phyloP scores from a whole-genome alignment of 179 eudicot genomes.

The Vitellaria paradoxa region DNA sequence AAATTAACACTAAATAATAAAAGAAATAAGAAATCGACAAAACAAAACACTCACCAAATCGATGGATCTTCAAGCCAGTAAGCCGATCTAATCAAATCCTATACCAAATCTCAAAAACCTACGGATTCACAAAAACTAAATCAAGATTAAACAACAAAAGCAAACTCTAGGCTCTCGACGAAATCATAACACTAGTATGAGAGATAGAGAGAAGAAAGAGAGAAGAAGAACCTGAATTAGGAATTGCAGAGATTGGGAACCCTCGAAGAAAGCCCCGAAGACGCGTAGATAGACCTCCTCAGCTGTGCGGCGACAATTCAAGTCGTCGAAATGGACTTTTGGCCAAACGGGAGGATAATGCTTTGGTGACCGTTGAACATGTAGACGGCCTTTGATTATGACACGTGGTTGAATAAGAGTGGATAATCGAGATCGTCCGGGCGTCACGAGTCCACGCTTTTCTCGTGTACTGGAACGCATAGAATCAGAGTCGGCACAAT shows the following conservation, averaged over 20 bases:
- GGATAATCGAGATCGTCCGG: background rate
- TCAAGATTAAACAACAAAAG: background rate
- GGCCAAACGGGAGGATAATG: background rate
- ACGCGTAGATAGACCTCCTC: background rate
- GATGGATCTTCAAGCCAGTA: background rate
- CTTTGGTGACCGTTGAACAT: background rate
- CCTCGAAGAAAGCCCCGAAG: background rate
- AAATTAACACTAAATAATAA: background rate
- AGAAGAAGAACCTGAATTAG: background rate
- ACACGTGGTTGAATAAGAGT: slow-evolving; percentile 7
- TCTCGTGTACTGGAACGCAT: background rate
- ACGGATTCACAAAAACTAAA: background rate
- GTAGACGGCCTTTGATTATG: background rate
- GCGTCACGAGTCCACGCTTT: background rate
- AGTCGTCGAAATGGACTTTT: background rate
- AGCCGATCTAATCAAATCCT: background rate
- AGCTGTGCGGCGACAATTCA: background rate
- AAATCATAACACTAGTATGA: background rate
- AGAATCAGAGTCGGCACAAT: background rate
- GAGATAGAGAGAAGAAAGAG: background rate
- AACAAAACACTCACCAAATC: slow-evolving; percentile 2
- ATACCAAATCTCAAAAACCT: background rate
- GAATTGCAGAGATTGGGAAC: background rate
- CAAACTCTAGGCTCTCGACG: background rate
- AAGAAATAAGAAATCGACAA: background rate